Evolutionary conservation across 805 yeast species (phyloP), one percentile per base, ranked within the genome.

Genomic region (Candida manassasensis): DNA sequence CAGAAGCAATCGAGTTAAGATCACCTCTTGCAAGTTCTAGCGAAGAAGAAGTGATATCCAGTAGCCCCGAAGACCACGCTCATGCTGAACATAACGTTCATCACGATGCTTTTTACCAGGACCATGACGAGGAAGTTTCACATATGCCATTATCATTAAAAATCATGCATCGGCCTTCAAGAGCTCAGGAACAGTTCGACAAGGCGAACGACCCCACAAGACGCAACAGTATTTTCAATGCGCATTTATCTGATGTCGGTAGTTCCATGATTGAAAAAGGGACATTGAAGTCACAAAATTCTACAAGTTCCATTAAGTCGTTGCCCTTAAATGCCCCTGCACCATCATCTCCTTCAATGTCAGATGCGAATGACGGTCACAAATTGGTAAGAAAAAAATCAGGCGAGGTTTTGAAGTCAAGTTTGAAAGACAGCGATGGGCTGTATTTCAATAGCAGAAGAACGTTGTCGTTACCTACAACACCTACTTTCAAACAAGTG

Each of bases 391-490:
- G 94, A 32, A 89, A 88, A 56, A 88, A 88, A 56, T 77, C 87
- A 1, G 96, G 95, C n/a, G 96, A 87, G 52, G 63, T 84, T 29
- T 82, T 86, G 29, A 84, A 84, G 52, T 77, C 89, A 2, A 80
- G 85, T 10, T 65, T 86, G 37, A 82, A 81, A 50, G 65, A 72
- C 17, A 63, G 69, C 42, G 19, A 37, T 2, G 24, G 32, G 6
- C 29, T 55, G 64, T 48, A 71, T 8, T 53, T 61, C 43, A 53
- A 63, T 28, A 42, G 43, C 32, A 46, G 50, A 21, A 45, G 67
- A 31, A 49, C 69, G 7, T 50, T 52, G 35, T 62, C 69, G 12
- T 53, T 67, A 22, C 73, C 73, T 2, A 39, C 59, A 0, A 71
- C 80, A 7, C 88, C 84, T 13, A 73, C 78, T 3, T 73, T 73